Percentiles rank a stretch among this genome's conserved stretches.
These are phyloP conservation scores for Ceratobasidium sp. DNA, from an alignment of 1,284 basidiomycete genomes.

Conservation along the genomic window DNA sequence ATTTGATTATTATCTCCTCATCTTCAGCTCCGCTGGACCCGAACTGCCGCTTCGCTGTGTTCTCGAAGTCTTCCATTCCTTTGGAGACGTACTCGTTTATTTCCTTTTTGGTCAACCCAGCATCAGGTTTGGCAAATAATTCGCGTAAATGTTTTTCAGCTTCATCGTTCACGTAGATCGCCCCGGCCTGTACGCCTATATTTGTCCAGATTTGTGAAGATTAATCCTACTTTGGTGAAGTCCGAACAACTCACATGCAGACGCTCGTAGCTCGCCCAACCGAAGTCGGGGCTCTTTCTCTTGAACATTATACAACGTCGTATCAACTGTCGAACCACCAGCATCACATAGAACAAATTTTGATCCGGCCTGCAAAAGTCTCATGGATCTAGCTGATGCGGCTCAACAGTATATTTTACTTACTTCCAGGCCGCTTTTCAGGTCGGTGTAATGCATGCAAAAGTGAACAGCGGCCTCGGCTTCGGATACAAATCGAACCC, in stretches of 20 bases:
- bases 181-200: slow-evolving; percentile 28
- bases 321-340: too few species aligned
- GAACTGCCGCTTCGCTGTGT: background rate
- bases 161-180: slow-evolving; percentile 9
- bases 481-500: slow-evolving; percentile 37
- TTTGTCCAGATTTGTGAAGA: background rate
- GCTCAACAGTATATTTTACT: background rate
- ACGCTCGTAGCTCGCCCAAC: slow-evolving; percentile 15
- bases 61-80: slow-evolving; percentile 28
- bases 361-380: background rate
- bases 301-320: slow-evolving; percentile 35
- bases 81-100: too few species aligned
- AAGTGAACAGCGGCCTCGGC: slow-evolving; percentile 40
- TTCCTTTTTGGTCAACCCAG: background rate
- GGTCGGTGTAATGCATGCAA: slow-evolving; percentile 14
- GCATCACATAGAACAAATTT: slow-evolving; percentile 38
- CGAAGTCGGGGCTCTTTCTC: background rate
- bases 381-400: background rate
- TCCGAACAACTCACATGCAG: slow-evolving; percentile 14
- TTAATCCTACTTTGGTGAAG: background rate
- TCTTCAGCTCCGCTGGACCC: background rate
- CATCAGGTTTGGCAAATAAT: background rate
- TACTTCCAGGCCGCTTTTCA: slow-evolving; percentile 1
- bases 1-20: background rate
- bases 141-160: slow-evolving; percentile 1